A percentile compares a stretch with the other conserved stretches of the same genome.
phyloP scores from a whole-genome alignment of 2,329 filamentous ascomycete genomes.

The Magnaporthiopsis incrustans region DNA sequence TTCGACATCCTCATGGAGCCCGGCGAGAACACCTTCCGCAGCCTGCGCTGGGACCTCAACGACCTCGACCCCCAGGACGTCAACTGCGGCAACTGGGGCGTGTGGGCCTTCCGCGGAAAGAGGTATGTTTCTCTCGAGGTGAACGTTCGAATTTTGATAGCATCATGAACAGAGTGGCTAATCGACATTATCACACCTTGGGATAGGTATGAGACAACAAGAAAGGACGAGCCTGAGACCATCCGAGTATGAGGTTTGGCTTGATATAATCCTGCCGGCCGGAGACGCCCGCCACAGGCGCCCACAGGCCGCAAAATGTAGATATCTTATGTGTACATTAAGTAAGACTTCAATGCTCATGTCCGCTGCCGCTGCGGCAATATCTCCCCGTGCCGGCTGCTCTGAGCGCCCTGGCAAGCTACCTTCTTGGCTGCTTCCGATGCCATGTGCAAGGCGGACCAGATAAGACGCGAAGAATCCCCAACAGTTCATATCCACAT shows the following conservation, averaged over 20 bases:
- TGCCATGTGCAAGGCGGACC: too few species aligned
- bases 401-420: too few species aligned
- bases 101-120: slow-evolving; percentile 97
- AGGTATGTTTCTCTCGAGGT: slow-evolving; percentile 49
- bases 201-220: neutral
- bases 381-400: too few species aligned
- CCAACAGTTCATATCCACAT: too few species aligned
- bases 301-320: neutral
- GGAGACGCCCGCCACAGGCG: neutral
- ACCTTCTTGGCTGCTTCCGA: too few species aligned
- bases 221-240: neutral
- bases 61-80: slow-evolving; percentile 91
- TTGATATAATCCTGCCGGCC: neutral
- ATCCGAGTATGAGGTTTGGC: neutral
- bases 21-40: slow-evolving; percentile 89
- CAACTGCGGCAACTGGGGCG: slow-evolving; percentile 92
- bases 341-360: neutral
- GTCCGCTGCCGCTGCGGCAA: neutral
- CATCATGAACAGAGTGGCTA: neutral
- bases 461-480: too few species aligned
- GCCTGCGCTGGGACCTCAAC: slow-evolving; percentile 92
- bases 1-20: slow-evolving; percentile 89
- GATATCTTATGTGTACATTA: neutral
- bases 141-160: neutral
- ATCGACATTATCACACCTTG: neutral